A percentile compares a stretch with the other conserved stretches of the same genome.
phyloP scores from a whole-genome alignment of 345 rosid species.

The Dovyalis caffra region DNA sequence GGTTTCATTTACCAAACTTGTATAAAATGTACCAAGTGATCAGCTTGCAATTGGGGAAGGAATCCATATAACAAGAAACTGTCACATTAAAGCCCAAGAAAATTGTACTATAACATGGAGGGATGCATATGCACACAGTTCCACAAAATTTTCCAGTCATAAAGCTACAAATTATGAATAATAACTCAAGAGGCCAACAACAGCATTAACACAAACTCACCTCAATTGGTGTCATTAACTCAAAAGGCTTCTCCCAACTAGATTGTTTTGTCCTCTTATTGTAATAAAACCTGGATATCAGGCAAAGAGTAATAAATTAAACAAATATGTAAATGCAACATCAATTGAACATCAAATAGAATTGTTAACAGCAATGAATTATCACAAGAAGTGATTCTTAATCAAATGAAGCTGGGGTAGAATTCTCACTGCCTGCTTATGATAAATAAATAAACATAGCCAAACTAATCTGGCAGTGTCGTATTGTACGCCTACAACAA shows the following conservation, averaged over 20 bases:
- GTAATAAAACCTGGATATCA: slow-evolving; percentile 66
- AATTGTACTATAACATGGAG: background rate
- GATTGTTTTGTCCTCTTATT: slow-evolving; percentile 79
- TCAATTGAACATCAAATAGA: slow-evolving; percentile 5
- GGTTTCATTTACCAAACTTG: slow-evolving; percentile 13
- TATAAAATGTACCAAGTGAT: slow-evolving; percentile 10
- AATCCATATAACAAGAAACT: slow-evolving; percentile 6
- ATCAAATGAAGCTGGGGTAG: background rate
- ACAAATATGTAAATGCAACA: slow-evolving; percentile 7
- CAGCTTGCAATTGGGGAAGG: slow-evolving; percentile 9
- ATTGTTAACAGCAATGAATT: background rate
- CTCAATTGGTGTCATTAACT: slow-evolving; percentile 92
- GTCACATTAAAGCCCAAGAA: background rate
- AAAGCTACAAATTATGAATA: slow-evolving; percentile 6
- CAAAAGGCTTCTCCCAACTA: slow-evolving; percentile 92
- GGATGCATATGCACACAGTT: background rate
- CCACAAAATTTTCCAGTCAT: background rate
- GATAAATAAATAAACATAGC: background rate
- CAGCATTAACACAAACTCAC: slow-evolving; percentile 39
- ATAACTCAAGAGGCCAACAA: slow-evolving; percentile 10
- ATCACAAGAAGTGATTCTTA: background rate
- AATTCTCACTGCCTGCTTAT: background rate
- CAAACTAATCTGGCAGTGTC: slow-evolving; percentile 6
- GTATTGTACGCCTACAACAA: background rate
- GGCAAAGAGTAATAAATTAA: slow-evolving; percentile 10